Percentiles rank a stretch among this genome's conserved stretches.
Evolutionary conservation across 257 asterid species (phyloP).

Genomic region (Solanum pinnatisectum): DNA sequence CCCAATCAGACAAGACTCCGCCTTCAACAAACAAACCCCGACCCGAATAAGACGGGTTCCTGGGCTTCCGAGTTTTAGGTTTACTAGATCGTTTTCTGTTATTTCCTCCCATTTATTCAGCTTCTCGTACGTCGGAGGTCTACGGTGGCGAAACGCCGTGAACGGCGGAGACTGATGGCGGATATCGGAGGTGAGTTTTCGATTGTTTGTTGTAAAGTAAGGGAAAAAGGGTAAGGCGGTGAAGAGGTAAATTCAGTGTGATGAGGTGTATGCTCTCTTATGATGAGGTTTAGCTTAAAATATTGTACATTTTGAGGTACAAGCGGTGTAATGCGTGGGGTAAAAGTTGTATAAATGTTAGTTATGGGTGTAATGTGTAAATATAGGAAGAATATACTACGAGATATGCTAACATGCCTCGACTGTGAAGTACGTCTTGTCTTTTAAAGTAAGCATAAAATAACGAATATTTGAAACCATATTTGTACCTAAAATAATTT

Average conservation of each 20-base stretch:
- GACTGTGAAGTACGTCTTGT: too few relatives aligned
- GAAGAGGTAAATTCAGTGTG: background rate
- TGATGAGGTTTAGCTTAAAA: background rate
- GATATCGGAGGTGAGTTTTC: background rate
- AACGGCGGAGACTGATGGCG: background rate
- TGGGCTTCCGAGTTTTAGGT: slow-evolving; percentile 31
- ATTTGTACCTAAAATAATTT: background rate
- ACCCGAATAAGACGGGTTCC: slow-evolving; percentile 22
- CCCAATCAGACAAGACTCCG: slow-evolving; percentile 71
- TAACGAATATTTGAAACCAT: background rate
- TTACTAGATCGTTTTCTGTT: slow-evolving; percentile 34
- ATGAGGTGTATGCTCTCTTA: background rate
- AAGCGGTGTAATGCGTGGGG: background rate
- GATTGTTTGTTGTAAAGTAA: background rate
- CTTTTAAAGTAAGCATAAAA: background rate
- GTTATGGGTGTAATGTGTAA: background rate
- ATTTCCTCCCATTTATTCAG: slow-evolving; percentile 5
- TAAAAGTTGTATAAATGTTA: background rate
- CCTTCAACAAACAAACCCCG: slow-evolving; percentile 72
- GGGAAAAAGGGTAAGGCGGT: background rate
- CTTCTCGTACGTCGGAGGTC: background rate
- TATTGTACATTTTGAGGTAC: background rate
- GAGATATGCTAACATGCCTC: background rate
- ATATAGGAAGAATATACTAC: background rate
- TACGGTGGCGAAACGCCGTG: background rate